These are phyloP conservation scores for Elongisporangium senticosum DNA, from an alignment of 352 stramenopile genomes.

Conservation along the genomic window DNA sequence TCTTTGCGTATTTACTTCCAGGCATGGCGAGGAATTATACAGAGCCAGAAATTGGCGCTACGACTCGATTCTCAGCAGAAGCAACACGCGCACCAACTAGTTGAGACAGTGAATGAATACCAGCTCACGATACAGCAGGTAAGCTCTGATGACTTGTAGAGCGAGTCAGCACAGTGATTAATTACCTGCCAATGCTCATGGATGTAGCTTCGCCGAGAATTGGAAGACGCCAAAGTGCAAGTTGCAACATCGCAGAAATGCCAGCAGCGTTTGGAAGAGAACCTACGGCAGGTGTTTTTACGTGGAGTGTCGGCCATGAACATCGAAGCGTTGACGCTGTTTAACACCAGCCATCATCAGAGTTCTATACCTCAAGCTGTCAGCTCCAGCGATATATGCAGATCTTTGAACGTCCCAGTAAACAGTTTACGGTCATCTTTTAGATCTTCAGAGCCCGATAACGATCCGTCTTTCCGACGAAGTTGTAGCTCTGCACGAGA, in stretches of 20 bases:
- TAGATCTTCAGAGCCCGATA: too few relatives aligned
- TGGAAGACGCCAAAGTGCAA: conserved; percentile 29
- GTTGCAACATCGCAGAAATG: conserved; percentile 30
- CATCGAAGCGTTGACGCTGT: conserved; percentile 60
- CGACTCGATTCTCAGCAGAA: conserved; percentile 23
- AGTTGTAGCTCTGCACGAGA: too few relatives aligned
- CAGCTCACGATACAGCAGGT: conserved; percentile 40
- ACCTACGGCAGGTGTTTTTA: conserved; percentile 61
- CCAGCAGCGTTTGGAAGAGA: conserved; percentile 46
- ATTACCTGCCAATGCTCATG: not conserved
- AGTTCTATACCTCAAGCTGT: not conserved
- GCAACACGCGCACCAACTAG: conserved; percentile 21
- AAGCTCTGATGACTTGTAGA: not conserved
- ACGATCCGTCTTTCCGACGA: too few relatives aligned
- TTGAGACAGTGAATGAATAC: conserved; percentile 27
- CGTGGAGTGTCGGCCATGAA: conserved; percentile 73
- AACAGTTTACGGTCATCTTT: too few relatives aligned
- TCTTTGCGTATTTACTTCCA: conserved; percentile 4
- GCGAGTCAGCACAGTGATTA: conserved; percentile 1
- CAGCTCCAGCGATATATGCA: too few relatives aligned
- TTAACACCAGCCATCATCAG: conserved; percentile 44
- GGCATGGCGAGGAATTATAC: conserved; percentile 4
- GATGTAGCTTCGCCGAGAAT: conserved; percentile 29
- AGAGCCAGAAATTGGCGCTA: conserved; percentile 4
- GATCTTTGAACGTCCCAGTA: too few relatives aligned